A percentile compares a stretch with the other conserved stretches of the same genome.
These are phyloP conservation scores for Cryptococcus neoformans DNA, from an alignment of 1,284 basidiomycete species.

Conservation along the genomic window DNA sequence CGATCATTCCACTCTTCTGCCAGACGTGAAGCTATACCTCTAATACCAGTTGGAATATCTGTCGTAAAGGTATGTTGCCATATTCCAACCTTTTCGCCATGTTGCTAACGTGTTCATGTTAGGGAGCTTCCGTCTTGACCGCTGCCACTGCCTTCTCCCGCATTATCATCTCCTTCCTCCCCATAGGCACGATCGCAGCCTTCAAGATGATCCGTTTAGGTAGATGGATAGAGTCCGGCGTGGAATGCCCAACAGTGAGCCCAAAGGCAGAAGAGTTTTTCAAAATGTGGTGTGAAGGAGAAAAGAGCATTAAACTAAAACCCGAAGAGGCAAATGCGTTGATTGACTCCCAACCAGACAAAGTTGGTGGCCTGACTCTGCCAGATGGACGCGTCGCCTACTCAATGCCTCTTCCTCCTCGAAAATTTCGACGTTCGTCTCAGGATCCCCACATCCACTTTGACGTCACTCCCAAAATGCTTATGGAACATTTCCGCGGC, in stretches of 20 bases:
- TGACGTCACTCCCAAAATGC: slow-evolving; percentile 1
- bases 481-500: neutral
- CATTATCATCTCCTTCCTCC: slow-evolving; percentile 47
- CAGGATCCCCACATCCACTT: neutral
- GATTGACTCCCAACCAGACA: slow-evolving; percentile 15
- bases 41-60: slow-evolving; percentile 37
- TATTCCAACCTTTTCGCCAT: neutral
- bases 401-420: slow-evolving; percentile 17
- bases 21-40: slow-evolving; percentile 38
- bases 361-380: slow-evolving; percentile 17
- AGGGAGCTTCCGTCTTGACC: slow-evolving; percentile 53
- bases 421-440: neutral
- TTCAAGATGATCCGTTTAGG: slow-evolving; percentile 24
- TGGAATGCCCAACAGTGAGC: slow-evolving; percentile 21
- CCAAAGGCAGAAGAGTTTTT: slow-evolving; percentile 41
- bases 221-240: slow-evolving; percentile 24
- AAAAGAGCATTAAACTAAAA: slow-evolving; percentile 22
- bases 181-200: slow-evolving; percentile 37
- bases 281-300: slow-evolving; percentile 44
- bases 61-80: slow-evolving; percentile 39
- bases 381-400: slow-evolving; percentile 33
- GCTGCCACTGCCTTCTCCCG: slow-evolving; percentile 39
- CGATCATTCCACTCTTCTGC: slow-evolving; percentile 38
- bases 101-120: slow-evolving; percentile 1
- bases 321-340: slow-evolving; percentile 17